Conservation (phyloP, 306 rosid species). For the Gillenia trifoliata region DNA sequence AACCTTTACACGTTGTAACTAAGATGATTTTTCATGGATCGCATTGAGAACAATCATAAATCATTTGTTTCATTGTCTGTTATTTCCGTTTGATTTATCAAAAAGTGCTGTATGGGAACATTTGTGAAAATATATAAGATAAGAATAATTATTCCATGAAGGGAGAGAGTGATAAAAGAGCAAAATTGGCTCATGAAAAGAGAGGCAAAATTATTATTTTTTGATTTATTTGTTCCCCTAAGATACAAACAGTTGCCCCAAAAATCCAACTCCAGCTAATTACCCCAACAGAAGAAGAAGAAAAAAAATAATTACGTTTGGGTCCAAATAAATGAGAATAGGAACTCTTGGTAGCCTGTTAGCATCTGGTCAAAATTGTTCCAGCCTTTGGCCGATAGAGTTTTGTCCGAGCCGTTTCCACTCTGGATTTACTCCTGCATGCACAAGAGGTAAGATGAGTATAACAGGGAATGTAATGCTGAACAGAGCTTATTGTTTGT, state of each 20-base stretch:
- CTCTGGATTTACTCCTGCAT: not conserved
- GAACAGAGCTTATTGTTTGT: not conserved
- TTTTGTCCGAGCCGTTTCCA: conserved; percentile 1
- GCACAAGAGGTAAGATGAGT: not conserved
- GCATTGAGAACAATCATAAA: too few relatives aligned
- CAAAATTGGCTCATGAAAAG: not conserved
- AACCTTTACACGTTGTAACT: too few relatives aligned
- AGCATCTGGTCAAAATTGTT: conserved; percentile 16
- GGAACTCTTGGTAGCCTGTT: conserved; percentile 7
- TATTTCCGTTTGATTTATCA: too few relatives aligned
- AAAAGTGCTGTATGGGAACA: too few relatives aligned
- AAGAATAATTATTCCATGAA: too few relatives aligned
- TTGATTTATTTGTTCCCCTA: not conserved
- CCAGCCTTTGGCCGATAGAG: conserved; percentile 1
- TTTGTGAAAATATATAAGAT: too few relatives aligned
- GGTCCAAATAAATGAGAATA: not conserved
- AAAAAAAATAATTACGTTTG: not conserved
- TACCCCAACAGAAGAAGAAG: not conserved
- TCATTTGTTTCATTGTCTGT: too few relatives aligned
- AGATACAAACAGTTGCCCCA: not conserved
- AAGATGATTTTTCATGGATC: conserved; percentile 1
- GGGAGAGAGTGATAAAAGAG: too few relatives aligned
- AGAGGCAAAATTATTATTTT: not conserved
- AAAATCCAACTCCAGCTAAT: not conserved
- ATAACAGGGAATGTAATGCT: not conserved